Evolutionary conservation across 306 rosid genomes (phyloP), one percentile per base, ranked within the genome.

Genomic region (Cajanus cajan): DNA sequence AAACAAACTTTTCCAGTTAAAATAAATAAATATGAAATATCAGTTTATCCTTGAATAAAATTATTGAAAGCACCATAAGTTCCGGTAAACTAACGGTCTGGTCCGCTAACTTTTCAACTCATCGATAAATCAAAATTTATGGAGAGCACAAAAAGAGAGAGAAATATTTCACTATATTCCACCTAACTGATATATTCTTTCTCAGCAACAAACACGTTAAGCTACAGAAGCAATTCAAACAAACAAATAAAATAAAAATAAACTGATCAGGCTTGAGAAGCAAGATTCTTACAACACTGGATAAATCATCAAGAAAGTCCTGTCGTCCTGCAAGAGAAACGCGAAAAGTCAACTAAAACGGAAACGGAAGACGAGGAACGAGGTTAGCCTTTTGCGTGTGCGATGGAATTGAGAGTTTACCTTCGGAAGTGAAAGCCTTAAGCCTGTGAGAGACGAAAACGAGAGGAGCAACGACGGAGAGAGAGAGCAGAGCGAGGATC

Each of bases 401-500:
- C 55, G 37, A 50, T n/a, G 33, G 43, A 48, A 33, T 18, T 7
- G 64, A 68, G 44, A 51, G 44, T 83, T 61, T 84, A 96, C 99
- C 96, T 36, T 63, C 41, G 50, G 82, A 72, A 45, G 85, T 68
- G 83, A 90, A 62, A 51, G 73, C 15, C 43, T 87, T 77, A 58
- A 90, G 91, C 82, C 88, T 76, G 22, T 65, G 80, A 54, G 93
- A 89, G 76, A 96, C 86, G 54, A 96, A 85, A 67, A 91, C 16
- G 41, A 96, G 68, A 59, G 99, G 99, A 88, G 94, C 90, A 47
- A 91, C 39, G 80, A 96, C 98, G 86, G 98, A 89, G 81, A 93
- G 41, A 37, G 84, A 89, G 7, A 96, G 94, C 65, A 96, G 78
- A 82, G 86, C 78, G 91, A 96, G 99, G 97, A 96, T 84, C 64